Evolutionary conservation across 345 rosid genomes (phyloP), one percentile per base, ranked within the genome.

Genomic region (Acer saccharum): DNA sequence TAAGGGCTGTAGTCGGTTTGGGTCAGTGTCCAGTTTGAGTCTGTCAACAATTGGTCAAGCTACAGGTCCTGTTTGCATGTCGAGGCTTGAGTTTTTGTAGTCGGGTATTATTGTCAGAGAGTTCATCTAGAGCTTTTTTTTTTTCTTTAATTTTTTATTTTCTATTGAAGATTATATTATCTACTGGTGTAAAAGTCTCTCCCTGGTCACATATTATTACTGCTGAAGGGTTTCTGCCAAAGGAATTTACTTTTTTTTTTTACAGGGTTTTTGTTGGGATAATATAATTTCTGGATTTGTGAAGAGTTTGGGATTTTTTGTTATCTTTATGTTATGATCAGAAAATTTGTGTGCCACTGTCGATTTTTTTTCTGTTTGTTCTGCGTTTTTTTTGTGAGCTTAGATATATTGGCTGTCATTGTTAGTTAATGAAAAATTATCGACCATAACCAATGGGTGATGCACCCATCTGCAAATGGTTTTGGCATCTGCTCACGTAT

Each of bases 11-110:
- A 60, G 75, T 58, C 71, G 81, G 84, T 87, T 21, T 76, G 79
- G 83, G 78, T 79, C 69, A 52, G 63, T 67, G 81, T 72, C 80
- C 75, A 55, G 78, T 87, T 79, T 54, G 78, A 71, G 81, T 84
- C 77, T 82, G 84, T 79, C 76, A 29, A 69, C 66, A 61, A 74
- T 61, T 74, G 82, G 84, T 84, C 65, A 48, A 78, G 70, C 72
- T 78, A 48, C 20, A 20, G 78, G 78, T 80, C 82, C 9, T 74
- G 82, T 80, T 84, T 86, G 83, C 72, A 48, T 77, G 78, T 79
- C 1, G 57, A 76, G 86, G 80, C 81, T 79, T 82, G 76, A 75
- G 77, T 70, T 76, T 81, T 60, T 65, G 66, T 21, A 71, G 75
- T 76, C 62, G 80, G 67, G 73, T 71, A 70, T 76, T 71, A 73